These are phyloP conservation scores for Gracilaria vermiculophylla DNA, from an alignment of 23 red algal genomes.

Conservation along the genomic window DNA sequence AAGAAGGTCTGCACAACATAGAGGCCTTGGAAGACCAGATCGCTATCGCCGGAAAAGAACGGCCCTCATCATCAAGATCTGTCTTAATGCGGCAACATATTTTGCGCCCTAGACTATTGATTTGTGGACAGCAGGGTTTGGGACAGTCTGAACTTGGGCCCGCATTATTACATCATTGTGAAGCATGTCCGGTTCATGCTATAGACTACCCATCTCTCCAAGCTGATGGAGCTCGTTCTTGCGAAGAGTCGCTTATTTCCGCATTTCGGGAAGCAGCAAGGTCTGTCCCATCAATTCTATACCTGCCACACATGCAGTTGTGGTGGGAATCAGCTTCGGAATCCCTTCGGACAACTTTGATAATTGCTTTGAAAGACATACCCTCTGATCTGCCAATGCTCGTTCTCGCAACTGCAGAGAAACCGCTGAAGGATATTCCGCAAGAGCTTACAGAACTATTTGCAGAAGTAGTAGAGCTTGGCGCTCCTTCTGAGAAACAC, in stretches of 20 bases:
- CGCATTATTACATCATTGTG: slow-evolving; percentile 67
- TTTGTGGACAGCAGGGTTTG: slow-evolving; percentile 71
- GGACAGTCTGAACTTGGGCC: slow-evolving; percentile 78
- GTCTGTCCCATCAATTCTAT: slow-evolving; percentile 74
- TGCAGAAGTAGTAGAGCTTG: slow-evolving; percentile 41
- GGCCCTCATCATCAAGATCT: slow-evolving; percentile 12
- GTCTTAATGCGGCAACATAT: neutral
- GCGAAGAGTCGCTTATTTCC: slow-evolving; percentile 77
- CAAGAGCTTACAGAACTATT: slow-evolving; percentile 56
- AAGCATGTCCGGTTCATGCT: slow-evolving; percentile 73
- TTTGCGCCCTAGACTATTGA: slow-evolving; percentile 67
- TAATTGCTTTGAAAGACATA: slow-evolving; percentile 66
- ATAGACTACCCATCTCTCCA: slow-evolving; percentile 76
- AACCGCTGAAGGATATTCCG: slow-evolving; percentile 33
- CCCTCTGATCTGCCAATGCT: slow-evolving; percentile 72
- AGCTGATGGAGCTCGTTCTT: slow-evolving; percentile 66
- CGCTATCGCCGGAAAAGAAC: slow-evolving; percentile 39
- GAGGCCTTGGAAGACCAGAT: slow-evolving; percentile 30
- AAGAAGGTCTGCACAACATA: slow-evolving; percentile 9
- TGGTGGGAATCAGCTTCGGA: slow-evolving; percentile 71
- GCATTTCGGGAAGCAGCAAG: slow-evolving; percentile 80
- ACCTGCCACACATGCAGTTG: slow-evolving; percentile 74
- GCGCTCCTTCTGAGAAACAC: slow-evolving; percentile 38
- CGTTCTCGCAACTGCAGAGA: slow-evolving; percentile 74
- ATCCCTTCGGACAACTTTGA: slow-evolving; percentile 43